These are phyloP conservation scores for Thraustochytrium sp. DNA, from an alignment of 352 stramenopile genomes.

Conservation along the genomic window DNA sequence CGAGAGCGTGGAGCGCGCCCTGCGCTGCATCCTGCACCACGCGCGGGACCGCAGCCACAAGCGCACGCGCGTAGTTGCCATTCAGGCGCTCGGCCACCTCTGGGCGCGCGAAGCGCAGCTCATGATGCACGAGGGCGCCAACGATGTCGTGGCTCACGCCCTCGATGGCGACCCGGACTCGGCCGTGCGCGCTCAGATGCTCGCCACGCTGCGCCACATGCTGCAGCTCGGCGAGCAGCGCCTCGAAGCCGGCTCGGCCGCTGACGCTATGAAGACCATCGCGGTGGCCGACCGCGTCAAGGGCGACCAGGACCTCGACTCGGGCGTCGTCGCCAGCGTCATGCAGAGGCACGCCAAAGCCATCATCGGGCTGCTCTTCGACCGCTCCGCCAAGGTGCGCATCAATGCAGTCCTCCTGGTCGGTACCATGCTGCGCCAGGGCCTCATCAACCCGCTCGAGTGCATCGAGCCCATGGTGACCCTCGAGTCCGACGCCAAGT, in stretches of 20 bases:
- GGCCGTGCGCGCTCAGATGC: conserved; percentile 39
- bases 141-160: neutral
- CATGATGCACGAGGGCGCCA: neutral
- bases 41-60: neutral
- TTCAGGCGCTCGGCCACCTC: conserved; percentile 7
- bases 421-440: conserved; percentile 63
- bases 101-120: neutral
- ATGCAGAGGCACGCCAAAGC: conserved; percentile 58
- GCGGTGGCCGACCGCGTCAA: conserved; percentile 49
- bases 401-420: conserved; percentile 60
- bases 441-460: conserved; percentile 68
- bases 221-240: conserved; percentile 46
- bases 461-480: conserved; percentile 53
- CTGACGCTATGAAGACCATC: conserved; percentile 46
- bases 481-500: conserved; percentile 47
- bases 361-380: conserved; percentile 60
- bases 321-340: conserved; percentile 60
- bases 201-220: conserved; percentile 40
- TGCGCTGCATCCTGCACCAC: neutral
- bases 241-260: conserved; percentile 48
- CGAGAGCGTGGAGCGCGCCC: conserved; percentile 10
- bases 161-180: conserved; percentile 18
- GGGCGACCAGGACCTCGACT: conserved; percentile 66
- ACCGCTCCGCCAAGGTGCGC: conserved; percentile 55
- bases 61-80: neutral